Conservation (phyloP, 2,329 filamentous ascomycete species). For the Diaporthe amygdali region DNA sequence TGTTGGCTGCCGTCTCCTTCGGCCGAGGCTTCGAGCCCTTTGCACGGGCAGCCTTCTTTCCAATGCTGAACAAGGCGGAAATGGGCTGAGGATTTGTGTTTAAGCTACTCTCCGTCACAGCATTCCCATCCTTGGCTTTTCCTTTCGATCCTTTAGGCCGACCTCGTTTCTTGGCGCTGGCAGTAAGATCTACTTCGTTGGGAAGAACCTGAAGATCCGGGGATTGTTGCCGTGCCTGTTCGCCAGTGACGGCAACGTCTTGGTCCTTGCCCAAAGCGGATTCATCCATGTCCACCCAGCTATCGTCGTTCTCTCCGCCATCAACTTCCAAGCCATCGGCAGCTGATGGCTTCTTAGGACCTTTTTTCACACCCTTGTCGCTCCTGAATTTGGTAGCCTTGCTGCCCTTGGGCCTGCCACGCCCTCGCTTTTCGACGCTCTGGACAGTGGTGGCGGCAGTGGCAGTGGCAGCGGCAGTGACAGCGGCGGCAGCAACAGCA, state of each 20-base stretch:
- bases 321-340: conserved; percentile 3
- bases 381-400: conserved; percentile 52
- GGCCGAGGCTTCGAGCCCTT: conserved; percentile 53
- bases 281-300: conserved; percentile 53
- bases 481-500: conserved; percentile 32
- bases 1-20: conserved; percentile 31
- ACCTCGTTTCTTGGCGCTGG: conserved; percentile 46
- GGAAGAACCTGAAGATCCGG: neutral
- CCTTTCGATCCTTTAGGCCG: conserved; percentile 61
- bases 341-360: conserved; percentile 33
- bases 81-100: conserved; percentile 5
- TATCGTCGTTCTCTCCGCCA: conserved; percentile 40
- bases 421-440: conserved; percentile 44
- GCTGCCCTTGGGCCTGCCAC: conserved; percentile 63
- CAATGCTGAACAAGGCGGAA: conserved; percentile 20
- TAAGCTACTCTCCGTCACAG: conserved; percentile 2
- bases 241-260: conserved; percentile 5
- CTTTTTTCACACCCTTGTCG: conserved; percentile 59
- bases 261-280: conserved; percentile 21
- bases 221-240: neutral
- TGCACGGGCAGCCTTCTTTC: conserved; percentile 42
- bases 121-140: conserved; percentile 42
- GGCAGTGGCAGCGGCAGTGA: conserved; percentile 28
- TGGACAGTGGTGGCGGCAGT: conserved; percentile 21
- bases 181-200: conserved; percentile 23